Base-by-base conservation (phyloP, 176 grass and related monocot genomes). In the Saccharum spontaneum region DNA sequence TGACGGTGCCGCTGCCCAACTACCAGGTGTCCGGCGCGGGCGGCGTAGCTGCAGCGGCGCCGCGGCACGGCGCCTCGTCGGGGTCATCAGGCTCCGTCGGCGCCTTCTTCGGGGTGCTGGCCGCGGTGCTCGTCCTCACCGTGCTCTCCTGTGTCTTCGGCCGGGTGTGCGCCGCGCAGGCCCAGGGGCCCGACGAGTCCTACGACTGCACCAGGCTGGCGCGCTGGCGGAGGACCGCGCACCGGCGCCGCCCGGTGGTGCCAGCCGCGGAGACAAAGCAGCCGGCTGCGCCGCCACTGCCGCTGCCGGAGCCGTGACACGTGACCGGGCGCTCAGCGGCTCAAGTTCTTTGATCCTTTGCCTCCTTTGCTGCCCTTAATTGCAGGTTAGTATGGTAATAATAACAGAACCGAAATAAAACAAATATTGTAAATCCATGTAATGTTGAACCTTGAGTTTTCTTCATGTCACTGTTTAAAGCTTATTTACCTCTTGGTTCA, bases 71-170 rank as follows among this genome's bases (percentile, higher is more conserved):
- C 11, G 33, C 33, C 34, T 11, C 67, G 0, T 11, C 67, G 0
- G 50, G 23, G 10, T 69, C 85, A 3, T 69, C 85, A 3, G 80
- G 79, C 15, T 92, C 91, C 13, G 61, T 96, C 7, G 91, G 93
- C 57, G 71, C 86, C 9, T 99, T 99, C 87, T 80, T 96, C 0
- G 86, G 57, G 10, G 97, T 96, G 38, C 87, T 99, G 38, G 85
- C 86, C 46, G 86, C 65, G 33, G 91, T 99, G 38, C 7, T 94
- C 49, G 61, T 94, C 26, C 75, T 99, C 81, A 89, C 91, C 23
- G 70, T 82, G 52, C 50, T 99, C 48, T 92, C 97, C 6, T 99
- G 97, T 79, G 37, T 92, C 76, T 81, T 91, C 6, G 93, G 93
- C 34, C 77, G 81, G 34, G 81, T 86, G 15, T 98, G 93, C 73